Evolutionary conservation across 2,329 filamentous ascomycete genomes (phyloP).

Genomic region (Beauveria medogensis): DNA sequence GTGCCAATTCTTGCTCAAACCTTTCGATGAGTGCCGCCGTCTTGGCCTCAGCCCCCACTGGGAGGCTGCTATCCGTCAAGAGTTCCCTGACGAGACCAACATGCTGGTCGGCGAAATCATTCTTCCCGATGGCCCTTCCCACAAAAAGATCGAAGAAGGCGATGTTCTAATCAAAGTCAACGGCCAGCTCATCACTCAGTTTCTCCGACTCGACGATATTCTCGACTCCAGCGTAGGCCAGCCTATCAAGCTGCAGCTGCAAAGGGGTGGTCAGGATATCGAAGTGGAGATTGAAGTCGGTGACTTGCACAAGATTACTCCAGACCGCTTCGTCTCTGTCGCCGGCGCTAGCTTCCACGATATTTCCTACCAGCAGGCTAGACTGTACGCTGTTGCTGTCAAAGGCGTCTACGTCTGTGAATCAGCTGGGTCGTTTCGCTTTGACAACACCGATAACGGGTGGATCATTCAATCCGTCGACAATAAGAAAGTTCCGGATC

Average conservation of each 20-base stretch:
- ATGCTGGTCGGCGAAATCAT: slow-evolving; percentile 97
- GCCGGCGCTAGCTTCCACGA: slow-evolving; percentile 93
- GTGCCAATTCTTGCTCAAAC: slow-evolving; percentile 93
- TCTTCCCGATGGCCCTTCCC: slow-evolving; percentile 79
- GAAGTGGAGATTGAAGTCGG: slow-evolving; percentile 79
- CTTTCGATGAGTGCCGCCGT: slow-evolving; percentile 92
- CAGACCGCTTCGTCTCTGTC: slow-evolving; percentile 90
- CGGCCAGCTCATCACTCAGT: slow-evolving; percentile 84
- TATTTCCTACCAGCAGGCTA: slow-evolving; percentile 95
- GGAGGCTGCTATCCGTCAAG: slow-evolving; percentile 75
- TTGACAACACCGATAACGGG: slow-evolving; percentile 82
- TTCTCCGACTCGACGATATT: slow-evolving; percentile 84
- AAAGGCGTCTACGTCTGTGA: slow-evolving; percentile 92
- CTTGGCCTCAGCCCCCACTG: slow-evolving; percentile 77
- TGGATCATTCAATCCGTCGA: slow-evolving; percentile 93
- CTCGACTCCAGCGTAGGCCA: slow-evolving; percentile 79
- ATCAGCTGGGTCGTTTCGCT: slow-evolving; percentile 86
- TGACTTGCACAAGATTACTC: slow-evolving; percentile 88
- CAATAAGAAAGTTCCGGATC: slow-evolving; percentile 80
- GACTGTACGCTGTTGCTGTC: slow-evolving; percentile 85
- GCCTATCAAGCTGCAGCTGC: slow-evolving; percentile 71
- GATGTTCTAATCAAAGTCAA: slow-evolving; percentile 93
- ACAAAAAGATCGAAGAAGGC: slow-evolving; percentile 83
- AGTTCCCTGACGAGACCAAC: slow-evolving; percentile 87
- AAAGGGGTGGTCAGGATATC: slow-evolving; percentile 80